phyloP scores from a whole-genome alignment of 1,284 basidiomycete species.

The Boletus sp. region DNA sequence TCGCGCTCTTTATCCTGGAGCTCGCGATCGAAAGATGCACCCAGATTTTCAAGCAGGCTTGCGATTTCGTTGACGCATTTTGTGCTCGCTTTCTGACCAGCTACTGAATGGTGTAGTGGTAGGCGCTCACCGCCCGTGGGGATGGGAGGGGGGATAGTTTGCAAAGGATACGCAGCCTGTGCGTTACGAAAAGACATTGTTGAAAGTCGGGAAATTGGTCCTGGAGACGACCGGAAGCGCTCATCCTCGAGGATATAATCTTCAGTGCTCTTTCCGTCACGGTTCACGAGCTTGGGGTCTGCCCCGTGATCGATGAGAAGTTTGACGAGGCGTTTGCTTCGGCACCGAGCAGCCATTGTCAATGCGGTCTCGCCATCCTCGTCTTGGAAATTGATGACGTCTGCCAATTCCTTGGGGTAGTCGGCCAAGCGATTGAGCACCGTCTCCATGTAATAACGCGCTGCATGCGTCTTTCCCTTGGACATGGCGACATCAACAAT shows the following conservation, averaged over 20 bases:
- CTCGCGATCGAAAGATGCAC: slow-evolving; percentile 92
- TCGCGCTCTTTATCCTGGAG: slow-evolving; percentile 90
- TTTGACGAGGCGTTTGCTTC: slow-evolving; percentile 96
- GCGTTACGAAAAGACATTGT: slow-evolving; percentile 67
- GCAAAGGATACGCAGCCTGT: slow-evolving; percentile 42
- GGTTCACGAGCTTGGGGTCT: slow-evolving; percentile 93
- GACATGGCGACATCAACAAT: slow-evolving; percentile 98
- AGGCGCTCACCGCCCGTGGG: slow-evolving; percentile 53
- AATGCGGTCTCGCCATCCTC: slow-evolving; percentile 98
- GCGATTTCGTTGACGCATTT: slow-evolving; percentile 83
- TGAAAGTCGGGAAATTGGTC: slow-evolving; percentile 59
- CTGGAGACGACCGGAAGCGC: slow-evolving; percentile 89
- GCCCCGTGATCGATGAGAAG: slow-evolving; percentile 95
- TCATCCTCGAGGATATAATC: slow-evolving; percentile 99
- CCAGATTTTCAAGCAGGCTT: slow-evolving; percentile 84
- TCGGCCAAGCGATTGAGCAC: slow-evolving; percentile 87
- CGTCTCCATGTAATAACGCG: slow-evolving; percentile 98
- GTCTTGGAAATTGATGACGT: slow-evolving; percentile 99
- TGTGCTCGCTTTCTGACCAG: slow-evolving; percentile 85
- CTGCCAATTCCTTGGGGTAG: slow-evolving; percentile 94
- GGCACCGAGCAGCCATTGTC: slow-evolving; percentile 93
- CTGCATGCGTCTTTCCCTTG: slow-evolving; percentile 96
- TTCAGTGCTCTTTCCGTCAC: slow-evolving; percentile 95
- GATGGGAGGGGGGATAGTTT: slow-evolving; percentile 41
- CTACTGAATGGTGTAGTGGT: slow-evolving; percentile 81